Conservation (phyloP, 257 asterid genomes). For the Rauvolfia tetraphylla region DNA sequence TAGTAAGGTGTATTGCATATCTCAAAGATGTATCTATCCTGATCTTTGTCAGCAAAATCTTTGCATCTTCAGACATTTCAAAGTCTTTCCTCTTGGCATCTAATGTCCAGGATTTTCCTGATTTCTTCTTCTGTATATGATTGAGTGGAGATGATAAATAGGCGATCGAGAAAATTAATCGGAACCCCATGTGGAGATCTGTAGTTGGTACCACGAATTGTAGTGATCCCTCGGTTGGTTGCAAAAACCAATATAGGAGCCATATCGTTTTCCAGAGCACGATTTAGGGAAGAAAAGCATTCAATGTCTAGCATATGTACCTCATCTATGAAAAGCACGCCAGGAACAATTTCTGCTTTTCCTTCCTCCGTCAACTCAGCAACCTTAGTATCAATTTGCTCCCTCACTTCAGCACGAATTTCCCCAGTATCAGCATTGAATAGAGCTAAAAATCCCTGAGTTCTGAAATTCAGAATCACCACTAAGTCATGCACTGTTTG, state of each 20-base stretch:
- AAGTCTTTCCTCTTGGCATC: slow-evolving; percentile 85
- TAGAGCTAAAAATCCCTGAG: slow-evolving; percentile 90
- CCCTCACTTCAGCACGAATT: slow-evolving; percentile 93
- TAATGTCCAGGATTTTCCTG: slow-evolving; percentile 72
- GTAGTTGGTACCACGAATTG: slow-evolving; percentile 73
- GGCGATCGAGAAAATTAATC: slow-evolving; percentile 86
- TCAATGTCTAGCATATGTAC: slow-evolving; percentile 98
- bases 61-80: slow-evolving; percentile 89
- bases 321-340: slow-evolving; percentile 93
- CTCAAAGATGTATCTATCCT: slow-evolving; percentile 85
- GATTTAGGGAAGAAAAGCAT: slow-evolving; percentile 90
- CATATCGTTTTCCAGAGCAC: slow-evolving; percentile 92
- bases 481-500: background rate
- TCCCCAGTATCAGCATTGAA: slow-evolving; percentile 93
- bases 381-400: slow-evolving; percentile 91
- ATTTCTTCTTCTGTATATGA: slow-evolving; percentile 80
- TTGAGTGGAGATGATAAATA: slow-evolving; percentile 86
- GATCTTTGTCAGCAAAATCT: slow-evolving; percentile 64
- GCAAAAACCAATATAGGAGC: slow-evolving; percentile 93
- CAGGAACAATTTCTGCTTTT: slow-evolving; percentile 90
- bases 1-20: slow-evolving; percentile 76
- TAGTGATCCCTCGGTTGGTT: slow-evolving; percentile 88
- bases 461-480: slow-evolving; percentile 40
- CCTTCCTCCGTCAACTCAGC: slow-evolving; percentile 99
- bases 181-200: slow-evolving; percentile 45